Conservation (phyloP, 495 filamentous ascomycete species). For the Astrothelium macrocarpum region DNA sequence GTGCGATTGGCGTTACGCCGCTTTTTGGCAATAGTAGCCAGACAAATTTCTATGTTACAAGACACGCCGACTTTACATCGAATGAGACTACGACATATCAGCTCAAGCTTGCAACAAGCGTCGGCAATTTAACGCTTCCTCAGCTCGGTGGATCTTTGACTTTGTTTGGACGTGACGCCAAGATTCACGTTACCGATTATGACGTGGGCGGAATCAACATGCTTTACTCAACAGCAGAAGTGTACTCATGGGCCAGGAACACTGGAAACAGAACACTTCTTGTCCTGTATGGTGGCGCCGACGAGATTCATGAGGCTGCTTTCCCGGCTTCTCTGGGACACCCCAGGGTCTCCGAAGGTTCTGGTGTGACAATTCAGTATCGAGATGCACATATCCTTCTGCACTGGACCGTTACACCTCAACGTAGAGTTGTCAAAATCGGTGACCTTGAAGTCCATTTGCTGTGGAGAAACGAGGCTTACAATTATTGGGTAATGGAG, state of each 20-base stretch:
- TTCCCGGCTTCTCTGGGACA: slow-evolving; percentile 27
- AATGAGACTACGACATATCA: slow-evolving; percentile 4
- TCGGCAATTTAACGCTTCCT: slow-evolving; percentile 49
- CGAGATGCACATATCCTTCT: slow-evolving; percentile 33
- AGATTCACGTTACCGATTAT: slow-evolving; percentile 64
- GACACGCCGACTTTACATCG: slow-evolving; percentile 5
- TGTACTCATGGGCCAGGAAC: slow-evolving; percentile 38
- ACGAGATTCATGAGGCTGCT: slow-evolving; percentile 57
- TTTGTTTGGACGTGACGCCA: slow-evolving; percentile 61
- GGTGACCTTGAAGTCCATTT: slow-evolving; percentile 46
- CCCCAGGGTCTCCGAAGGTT: slow-evolving; percentile 40
- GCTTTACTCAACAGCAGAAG: slow-evolving; percentile 62
- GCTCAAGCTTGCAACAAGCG: slow-evolving; percentile 43
- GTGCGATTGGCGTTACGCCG: not conserved
- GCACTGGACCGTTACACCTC: slow-evolving; percentile 45
- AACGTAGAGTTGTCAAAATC: slow-evolving; percentile 44
- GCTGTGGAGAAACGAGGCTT: slow-evolving; percentile 52
- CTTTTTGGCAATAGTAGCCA: slow-evolving; percentile 1
- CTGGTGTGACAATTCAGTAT: slow-evolving; percentile 31
- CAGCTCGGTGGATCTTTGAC: slow-evolving; percentile 52
- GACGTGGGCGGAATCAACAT: slow-evolving; percentile 48
- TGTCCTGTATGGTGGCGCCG: slow-evolving; percentile 55
- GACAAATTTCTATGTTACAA: slow-evolving; percentile 9
- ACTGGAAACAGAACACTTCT: slow-evolving; percentile 44
- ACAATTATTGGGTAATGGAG: slow-evolving; percentile 62